Evolutionary conservation across 208 protist species (phyloP).

Genomic region (Crithidia fasciculata): DNA sequence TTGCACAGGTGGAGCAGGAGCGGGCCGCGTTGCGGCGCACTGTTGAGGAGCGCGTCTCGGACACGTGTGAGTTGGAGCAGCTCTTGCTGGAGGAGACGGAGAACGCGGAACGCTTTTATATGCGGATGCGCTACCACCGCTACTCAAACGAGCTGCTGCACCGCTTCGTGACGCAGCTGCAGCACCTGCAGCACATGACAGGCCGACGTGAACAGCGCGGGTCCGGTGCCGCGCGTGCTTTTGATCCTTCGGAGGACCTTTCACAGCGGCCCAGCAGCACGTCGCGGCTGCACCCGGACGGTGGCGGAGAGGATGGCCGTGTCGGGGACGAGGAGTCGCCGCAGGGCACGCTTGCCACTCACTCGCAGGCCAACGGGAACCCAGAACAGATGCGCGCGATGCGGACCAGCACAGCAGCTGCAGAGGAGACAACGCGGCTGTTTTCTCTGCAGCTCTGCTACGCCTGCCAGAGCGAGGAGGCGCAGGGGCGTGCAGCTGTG

Average conservation of each 20-base stretch:
- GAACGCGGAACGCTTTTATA: conserved; percentile 71
- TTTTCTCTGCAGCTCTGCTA: conserved; percentile 30
- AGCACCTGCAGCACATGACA: conserved; percentile 20
- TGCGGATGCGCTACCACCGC: conserved; percentile 62
- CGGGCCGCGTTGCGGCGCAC: conserved; percentile 43
- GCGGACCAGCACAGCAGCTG: not conserved
- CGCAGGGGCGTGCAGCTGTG: conserved; percentile 30
- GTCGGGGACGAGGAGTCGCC: not conserved
- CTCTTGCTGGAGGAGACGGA: conserved; percentile 81
- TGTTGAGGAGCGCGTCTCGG: conserved; percentile 27
- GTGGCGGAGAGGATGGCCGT: not conserved
- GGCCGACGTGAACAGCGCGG: not conserved
- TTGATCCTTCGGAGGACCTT: not conserved
- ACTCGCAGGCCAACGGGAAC: not conserved
- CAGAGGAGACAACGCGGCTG: conserved; percentile 1
- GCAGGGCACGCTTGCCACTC: not conserved
- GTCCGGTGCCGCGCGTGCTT: not conserved
- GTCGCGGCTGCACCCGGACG: not conserved
- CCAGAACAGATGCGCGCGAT: not conserved
- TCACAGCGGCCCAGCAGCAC: not conserved
- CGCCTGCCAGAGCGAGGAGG: conserved; percentile 42
- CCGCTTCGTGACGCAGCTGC: conserved; percentile 26
- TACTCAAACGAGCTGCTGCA: conserved; percentile 41
- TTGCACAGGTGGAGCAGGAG: conserved; percentile 59
- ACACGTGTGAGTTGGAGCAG: conserved; percentile 71